A percentile compares a stretch with the other conserved stretches of the same genome.
phyloP scores from a whole-genome alignment of 768 basidiomycete species.

The Scleroderma bovista region DNA sequence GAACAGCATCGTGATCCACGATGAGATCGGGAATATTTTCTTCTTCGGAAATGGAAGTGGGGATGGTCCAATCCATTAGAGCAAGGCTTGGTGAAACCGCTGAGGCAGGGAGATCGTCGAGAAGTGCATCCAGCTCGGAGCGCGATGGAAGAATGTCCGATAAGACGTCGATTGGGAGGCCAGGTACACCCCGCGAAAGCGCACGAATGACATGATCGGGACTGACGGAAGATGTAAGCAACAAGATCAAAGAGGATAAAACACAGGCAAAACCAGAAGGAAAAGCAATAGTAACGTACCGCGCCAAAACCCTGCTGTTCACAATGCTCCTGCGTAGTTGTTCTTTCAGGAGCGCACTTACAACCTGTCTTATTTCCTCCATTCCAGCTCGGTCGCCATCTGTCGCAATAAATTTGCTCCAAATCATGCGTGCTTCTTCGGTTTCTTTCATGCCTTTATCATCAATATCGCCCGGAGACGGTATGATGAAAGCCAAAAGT shows the following conservation, averaged over 20 bases:
- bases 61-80: conserved; percentile 54
- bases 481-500: conserved; percentile 18
- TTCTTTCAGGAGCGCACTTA: conserved; percentile 35
- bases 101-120: conserved; percentile 39
- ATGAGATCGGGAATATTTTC: conserved; percentile 41
- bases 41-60: conserved; percentile 31
- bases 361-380: conserved; percentile 17
- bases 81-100: conserved; percentile 51
- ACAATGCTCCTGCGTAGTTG: conserved; percentile 37
- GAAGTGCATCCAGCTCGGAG: conserved; percentile 41
- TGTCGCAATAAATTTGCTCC: conserved; percentile 23
- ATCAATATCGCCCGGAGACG: conserved; percentile 5
- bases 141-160: conserved; percentile 49
- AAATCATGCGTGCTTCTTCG: conserved; percentile 21
- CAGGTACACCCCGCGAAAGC: conserved; percentile 30
- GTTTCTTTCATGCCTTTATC: conserved; percentile 1
- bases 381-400: conserved; percentile 10
- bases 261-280: conserved; percentile 30
- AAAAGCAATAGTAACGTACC: conserved; percentile 27
- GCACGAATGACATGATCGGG: conserved; percentile 43
- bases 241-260: not conserved
- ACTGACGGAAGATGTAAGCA: conserved; percentile 21
- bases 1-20: not conserved
- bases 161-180: conserved; percentile 36
- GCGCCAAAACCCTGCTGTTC: conserved; percentile 28